Evolutionary conservation across 371 early-diverging fungal genomes (phyloP), one percentile per base, ranked within the genome.

Genomic region (Actinomortierella ambigua): DNA sequence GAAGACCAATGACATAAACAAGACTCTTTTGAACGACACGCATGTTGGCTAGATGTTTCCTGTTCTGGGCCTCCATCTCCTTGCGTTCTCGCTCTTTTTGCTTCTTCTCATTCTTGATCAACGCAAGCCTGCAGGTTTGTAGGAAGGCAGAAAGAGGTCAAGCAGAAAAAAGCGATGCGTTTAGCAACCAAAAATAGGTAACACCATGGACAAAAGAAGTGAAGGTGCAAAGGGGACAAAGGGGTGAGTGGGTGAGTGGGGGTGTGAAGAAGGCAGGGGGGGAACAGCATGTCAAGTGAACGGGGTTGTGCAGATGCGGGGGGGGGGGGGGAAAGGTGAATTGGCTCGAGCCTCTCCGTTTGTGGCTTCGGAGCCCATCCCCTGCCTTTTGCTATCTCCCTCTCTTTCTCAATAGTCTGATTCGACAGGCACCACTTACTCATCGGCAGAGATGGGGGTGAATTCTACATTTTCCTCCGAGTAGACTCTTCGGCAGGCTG

Each of bases 11-110:
- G 13, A 97, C 95, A 75, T 98, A 98, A 5, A 97, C 95, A 34
- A 98, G 82, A 65, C 95, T 97, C 79, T 94, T 95, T 73, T 96
- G 97, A 8, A 96, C 93, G 0, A 98, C 96, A 39, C 98, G 78
- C 77, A 94, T 92, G 76, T 93, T 95, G 14, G 94, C 86, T 51
- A 98, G 82, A 71, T 96, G 95, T 34, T 90, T 85, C 51, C 94
- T 82, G 66, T 90, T 88, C 82, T 90, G 88, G 73, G 89, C 88
- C 60, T 94, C 95, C 69, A 88, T 88, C 67, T 98, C 97, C 50
- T 90, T 88, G 77, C 94, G 91, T 65, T 93, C 92, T 24, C 87
- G 78, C 68, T 95, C 96, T 73, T 95, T 95, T 61, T 90, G 90
- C 75, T 88, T 89, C 71, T 95, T 95, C 62, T 91, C 92, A 59